Evolutionary conservation across 2,329 filamentous ascomycete genomes (phyloP).

Genomic region (Rutstroemia sp.): DNA sequence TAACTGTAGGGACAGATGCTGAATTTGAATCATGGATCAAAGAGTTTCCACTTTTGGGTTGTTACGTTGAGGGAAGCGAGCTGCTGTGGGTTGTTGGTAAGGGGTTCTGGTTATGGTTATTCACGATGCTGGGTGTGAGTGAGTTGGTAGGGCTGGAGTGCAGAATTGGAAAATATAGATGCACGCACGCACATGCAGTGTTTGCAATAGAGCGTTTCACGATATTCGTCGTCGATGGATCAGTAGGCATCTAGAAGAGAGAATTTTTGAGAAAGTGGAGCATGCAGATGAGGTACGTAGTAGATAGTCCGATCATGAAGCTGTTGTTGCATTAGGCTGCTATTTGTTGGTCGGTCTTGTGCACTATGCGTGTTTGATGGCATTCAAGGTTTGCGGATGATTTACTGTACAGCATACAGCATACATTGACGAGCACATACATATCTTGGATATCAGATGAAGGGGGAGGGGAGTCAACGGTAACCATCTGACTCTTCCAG

Average conservation of each 20-base stretch:
- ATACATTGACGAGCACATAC: background rate
- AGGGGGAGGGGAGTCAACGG: background rate
- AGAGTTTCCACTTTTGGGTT: background rate
- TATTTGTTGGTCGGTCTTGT: background rate
- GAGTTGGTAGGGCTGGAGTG: slow-evolving; percentile 7
- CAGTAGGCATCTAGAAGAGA: too few relatives aligned
- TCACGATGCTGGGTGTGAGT: background rate
- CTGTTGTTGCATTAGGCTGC: slow-evolving; percentile 3
- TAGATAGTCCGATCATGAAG: background rate
- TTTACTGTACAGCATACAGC: background rate
- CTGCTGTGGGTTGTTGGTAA: background rate
- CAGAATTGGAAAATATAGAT: background rate
- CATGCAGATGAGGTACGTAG: background rate
- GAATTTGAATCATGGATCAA: background rate
- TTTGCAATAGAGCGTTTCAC: background rate
- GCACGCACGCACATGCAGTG: background rate
- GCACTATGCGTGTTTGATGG: background rate
- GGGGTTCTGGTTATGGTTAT: background rate
- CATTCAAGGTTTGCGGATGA: background rate
- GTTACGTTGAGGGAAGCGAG: background rate
- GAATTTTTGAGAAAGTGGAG: too few relatives aligned
- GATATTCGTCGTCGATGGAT: too few relatives aligned
- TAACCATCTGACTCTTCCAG: background rate
- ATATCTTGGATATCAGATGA: too few relatives aligned
- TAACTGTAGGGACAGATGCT: too few relatives aligned